Conservation (phyloP, 2,329 filamentous ascomycete genomes). For the Epichloe gansuensis region DNA sequence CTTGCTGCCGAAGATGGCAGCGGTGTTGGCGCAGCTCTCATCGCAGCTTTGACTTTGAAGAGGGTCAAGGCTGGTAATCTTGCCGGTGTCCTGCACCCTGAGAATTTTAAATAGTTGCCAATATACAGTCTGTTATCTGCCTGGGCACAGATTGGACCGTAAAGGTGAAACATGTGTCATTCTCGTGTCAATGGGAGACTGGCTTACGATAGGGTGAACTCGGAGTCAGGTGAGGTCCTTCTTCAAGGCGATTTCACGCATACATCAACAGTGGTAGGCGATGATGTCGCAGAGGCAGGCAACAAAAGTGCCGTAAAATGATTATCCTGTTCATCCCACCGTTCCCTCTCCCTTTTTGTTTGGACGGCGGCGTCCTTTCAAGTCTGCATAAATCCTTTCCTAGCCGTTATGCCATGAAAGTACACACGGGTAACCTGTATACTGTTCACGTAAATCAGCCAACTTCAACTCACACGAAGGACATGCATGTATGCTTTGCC, state of each 20-base stretch:
- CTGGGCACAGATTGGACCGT: neutral
- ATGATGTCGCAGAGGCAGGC: neutral
- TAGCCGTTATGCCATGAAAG: slow-evolving; percentile 47
- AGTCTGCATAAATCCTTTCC: neutral
- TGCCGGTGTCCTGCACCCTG: slow-evolving; percentile 51
- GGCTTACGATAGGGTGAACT: neutral
- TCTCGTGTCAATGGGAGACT: neutral
- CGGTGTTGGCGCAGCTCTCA: slow-evolving; percentile 92
- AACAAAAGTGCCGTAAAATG: neutral
- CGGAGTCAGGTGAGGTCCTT: neutral
- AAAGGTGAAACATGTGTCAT: neutral
- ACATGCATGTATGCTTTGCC: neutral
- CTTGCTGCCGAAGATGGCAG: slow-evolving; percentile 88
- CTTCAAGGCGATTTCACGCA: neutral
- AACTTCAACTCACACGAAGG: neutral
- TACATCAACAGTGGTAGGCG: neutral
- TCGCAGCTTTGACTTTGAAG: slow-evolving; percentile 63
- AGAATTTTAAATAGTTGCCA: slow-evolving; percentile 37
- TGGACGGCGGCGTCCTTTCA: neutral
- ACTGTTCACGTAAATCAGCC: slow-evolving; percentile 24
- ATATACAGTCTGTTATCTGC: neutral
- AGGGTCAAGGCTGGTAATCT: slow-evolving; percentile 50
- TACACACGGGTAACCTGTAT: slow-evolving; percentile 64
- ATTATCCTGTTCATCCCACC: neutral
- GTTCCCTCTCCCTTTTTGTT: neutral